Evolutionary conservation across 352 stramenopile genomes (phyloP), one percentile per base, ranked within the genome.

Genomic region (Globisporangium radiosum): DNA sequence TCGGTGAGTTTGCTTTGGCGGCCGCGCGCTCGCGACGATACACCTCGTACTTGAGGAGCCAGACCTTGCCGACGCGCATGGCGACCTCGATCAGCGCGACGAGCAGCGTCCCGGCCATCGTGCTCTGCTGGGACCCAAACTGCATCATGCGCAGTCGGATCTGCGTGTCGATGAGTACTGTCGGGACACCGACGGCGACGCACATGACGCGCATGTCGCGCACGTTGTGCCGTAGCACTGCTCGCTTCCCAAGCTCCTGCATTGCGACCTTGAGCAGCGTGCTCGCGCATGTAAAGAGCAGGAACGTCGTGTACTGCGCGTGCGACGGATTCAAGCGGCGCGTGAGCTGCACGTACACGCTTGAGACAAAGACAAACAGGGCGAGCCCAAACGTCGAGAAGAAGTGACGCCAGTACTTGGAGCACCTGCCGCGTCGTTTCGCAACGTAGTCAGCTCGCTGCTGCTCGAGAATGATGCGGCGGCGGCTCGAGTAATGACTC

Each of bases 191-290:
- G 4, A 80, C 62, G 0, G 60, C 40, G n/a, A 78, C 63, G 40
- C 70, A 74, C 68, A 80, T 76, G 39, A 67, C 57, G 11, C 71
- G 73, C 9, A 70, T 78, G 47, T 72, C 71, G 1, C 67, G 45
- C 1, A 72, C 64, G 0, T 54, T 47, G 14, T 63, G 70, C 15
- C 64, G 61, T 5, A 80, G 37, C 0, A 74, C 57, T 4, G 59
- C 43, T 7, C 66, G 54, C 17, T 71, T 76, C 33, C 60, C 64
- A 4, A 57, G 2, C 56, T 83, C 73, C 44, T 83, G 73, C 11
- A 76, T 53, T 4, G 43, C 25, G 3, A 82, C 7, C 42, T 82
- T 82, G 14, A 68, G 50, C n/a, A 66, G 10, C 37, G 61, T 72
- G 38, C 69, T 78, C 15, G 60, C 25, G 1, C 51, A 42, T 10